These are phyloP conservation scores for Pestalotiopsis sp. DNA, from an alignment of 2,329 filamentous ascomycete species.

Conservation along the genomic window DNA sequence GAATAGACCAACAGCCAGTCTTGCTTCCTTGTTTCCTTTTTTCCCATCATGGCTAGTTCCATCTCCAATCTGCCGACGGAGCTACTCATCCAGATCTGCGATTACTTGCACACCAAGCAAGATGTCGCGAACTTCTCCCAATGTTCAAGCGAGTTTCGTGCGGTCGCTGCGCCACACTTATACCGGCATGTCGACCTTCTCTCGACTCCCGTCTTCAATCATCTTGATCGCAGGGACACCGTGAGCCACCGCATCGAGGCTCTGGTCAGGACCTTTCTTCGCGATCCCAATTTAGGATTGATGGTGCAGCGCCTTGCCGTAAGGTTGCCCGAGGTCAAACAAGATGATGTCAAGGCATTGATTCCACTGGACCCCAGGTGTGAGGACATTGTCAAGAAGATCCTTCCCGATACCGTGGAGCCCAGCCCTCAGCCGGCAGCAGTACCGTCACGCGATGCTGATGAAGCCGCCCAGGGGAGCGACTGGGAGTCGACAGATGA, in stretches of 20 bases:
- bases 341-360: not conserved
- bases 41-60: not conserved
- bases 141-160: slow-evolving; percentile 13
- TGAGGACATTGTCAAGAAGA: not conserved
- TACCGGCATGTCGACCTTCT: slow-evolving; percentile 15
- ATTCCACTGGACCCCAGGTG: not conserved
- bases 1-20: too few species aligned
- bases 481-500: slow-evolving; percentile 14
- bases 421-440: not conserved
- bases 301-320: slow-evolving; percentile 11
- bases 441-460: not conserved
- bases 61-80: slow-evolving; percentile 14
- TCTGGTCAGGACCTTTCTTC: slow-evolving; percentile 5
- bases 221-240: not conserved
- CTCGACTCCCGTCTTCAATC: not conserved
- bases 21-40: not conserved
- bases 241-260: not conserved
- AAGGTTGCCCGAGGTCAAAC: slow-evolving; percentile 1
- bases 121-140: not conserved
- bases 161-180: slow-evolving; percentile 11
- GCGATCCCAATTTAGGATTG: slow-evolving; percentile 5
- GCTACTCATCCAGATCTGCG: slow-evolving; percentile 14
- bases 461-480: not conserved
- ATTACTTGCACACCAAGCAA: slow-evolving; percentile 8
- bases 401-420: slow-evolving; percentile 2